Base-by-base conservation (phyloP, 2,329 filamentous ascomycete species). In the Coniella vitis region DNA sequence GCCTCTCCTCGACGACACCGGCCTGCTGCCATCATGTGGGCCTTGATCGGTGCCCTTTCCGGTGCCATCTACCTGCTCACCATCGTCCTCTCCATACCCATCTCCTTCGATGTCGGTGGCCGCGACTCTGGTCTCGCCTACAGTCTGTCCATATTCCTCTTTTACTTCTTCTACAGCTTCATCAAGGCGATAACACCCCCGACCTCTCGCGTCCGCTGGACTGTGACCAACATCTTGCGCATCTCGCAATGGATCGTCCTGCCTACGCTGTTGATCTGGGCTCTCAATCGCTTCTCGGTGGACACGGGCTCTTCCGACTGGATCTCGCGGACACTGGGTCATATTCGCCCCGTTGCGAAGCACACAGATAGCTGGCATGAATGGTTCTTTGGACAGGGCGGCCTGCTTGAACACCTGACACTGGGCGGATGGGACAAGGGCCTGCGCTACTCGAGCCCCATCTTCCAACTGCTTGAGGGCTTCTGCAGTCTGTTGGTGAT, bases 401-500 rank as follows among this genome's bases (percentile, higher is more conserved):
- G 90, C 2, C 64, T 97, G 51, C 64, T 95, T 21, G 89, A 97
- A 71, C 84, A 79, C 31, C 70, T 86, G 53, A 84, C 87, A 19
- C 79, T 97, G 54, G 90, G 90, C 25, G 80, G 79, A 46, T 98
- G 93, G 93, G 90, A 96, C 64, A 90, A 84, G 63, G 72, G 88
- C 43, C 69, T 98, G 67, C 79, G 84, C 62, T 97, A 94, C 72
- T 95, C 90, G 31, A 94, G 88, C 4, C 93, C 93, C 0, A 78
- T 95, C 45, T 98, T 97, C 71, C 93, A 98, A 69, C 74, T 98
- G 8, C 81, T 87, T 45, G 93, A 98, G 67, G 93, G 93, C 7
- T 98, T 98, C 70, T 97, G 93, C 73, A 97, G 89, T 62, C 71
- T 98, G 59, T 72, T 97, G 49, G 90, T 97, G 56, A 97, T 98